Evolutionary conservation across 2,329 filamentous ascomycete genomes (phyloP).

Genomic region (Colletotrichum shisoi): DNA sequence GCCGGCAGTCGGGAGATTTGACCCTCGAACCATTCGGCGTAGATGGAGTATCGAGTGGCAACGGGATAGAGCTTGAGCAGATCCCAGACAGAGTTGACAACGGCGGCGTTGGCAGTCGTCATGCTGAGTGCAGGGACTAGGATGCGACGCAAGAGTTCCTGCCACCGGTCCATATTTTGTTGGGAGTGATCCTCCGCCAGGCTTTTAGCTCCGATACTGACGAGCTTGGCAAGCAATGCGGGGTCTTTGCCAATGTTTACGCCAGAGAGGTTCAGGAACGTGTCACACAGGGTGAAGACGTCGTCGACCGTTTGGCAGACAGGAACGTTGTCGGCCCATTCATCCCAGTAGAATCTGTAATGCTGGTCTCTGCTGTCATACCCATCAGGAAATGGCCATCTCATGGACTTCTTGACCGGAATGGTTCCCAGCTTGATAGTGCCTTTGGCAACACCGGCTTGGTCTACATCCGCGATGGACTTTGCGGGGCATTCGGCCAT

Average conservation of each 20-base stretch:
- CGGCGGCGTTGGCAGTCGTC: constrained; percentile 81
- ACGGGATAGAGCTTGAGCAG: constrained; percentile 81
- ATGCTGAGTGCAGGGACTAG: constrained; percentile 89
- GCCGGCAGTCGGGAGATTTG: constrained; percentile 78
- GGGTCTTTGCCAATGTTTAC: constrained; percentile 89
- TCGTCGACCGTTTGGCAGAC: constrained; percentile 91
- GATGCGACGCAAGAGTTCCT: constrained; percentile 80
- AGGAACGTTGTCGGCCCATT: constrained; percentile 93
- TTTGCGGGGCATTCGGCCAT: constrained; percentile 54
- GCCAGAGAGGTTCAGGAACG: constrained; percentile 84
- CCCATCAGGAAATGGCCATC: constrained; percentile 86
- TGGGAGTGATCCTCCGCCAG: constrained; percentile 73
- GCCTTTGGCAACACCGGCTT: constrained; percentile 73
- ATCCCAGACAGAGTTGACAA: constrained; percentile 86
- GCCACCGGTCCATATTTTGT: constrained; percentile 79
- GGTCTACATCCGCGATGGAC: constrained; percentile 63
- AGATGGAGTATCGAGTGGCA: constrained; percentile 82
- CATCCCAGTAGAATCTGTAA: constrained; percentile 96
- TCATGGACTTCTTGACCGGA: constrained; percentile 70
- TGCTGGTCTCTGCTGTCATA: constrained; percentile 76
- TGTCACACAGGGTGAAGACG: constrained; percentile 84
- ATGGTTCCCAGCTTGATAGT: constrained; percentile 68
- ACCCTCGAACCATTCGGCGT: constrained; percentile 90
- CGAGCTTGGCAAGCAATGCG: constrained; percentile 78
- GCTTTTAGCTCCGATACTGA: constrained; percentile 83